Evolutionary conservation across 495 filamentous ascomycete genomes (phyloP), one percentile per base, ranked within the genome.

Genomic region (Neurospora tetrasperma): DNA sequence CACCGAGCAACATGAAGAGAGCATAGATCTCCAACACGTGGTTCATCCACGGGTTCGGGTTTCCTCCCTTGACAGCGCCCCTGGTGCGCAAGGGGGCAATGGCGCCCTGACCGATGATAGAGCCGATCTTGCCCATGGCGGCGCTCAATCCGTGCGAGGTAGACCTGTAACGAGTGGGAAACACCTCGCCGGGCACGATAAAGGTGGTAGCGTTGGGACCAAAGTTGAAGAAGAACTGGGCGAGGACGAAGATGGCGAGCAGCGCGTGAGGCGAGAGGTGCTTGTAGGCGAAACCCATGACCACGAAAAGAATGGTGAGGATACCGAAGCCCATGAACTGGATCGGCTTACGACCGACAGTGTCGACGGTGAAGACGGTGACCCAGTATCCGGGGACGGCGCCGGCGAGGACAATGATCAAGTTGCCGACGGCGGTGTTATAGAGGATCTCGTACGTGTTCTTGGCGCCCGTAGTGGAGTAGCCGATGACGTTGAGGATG

Each of bases 161-260:
- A 10, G 90, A 91, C 4, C 94, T 88, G 78, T 95, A 96, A 59
- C 93, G 89, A 5, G 94, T 97, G 0, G 94, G 94, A 84, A 96
- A 97, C 76, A 89, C 91, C 79, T 97, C 94, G 27, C 93, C 94
- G 11, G 94, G 94, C 1, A 97, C 90, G 76, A 97, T 91, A 84
- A 97, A 97, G 42, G 93, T 97, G 27, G 92, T 97, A 2, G 92
- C 86, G 81, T 97, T 97, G 70, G 94, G 94, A 2, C 93, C 90
- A 73, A 93, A 84, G 77, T 85, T 85, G 79, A 86, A 84, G 77
- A 85, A 94, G 84, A 93, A 92, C 75, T 95, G 91, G n/a, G 90
- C 89, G 4, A 96, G 82, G 23, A 95, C 86, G 78, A 95, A 96
- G 72, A 93, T 86, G n/a, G 84, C 90, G 31, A 94, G 85, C 12